phyloP scores from a whole-genome alignment of 345 rosid species.

The Boechera divaricarpa region DNA sequence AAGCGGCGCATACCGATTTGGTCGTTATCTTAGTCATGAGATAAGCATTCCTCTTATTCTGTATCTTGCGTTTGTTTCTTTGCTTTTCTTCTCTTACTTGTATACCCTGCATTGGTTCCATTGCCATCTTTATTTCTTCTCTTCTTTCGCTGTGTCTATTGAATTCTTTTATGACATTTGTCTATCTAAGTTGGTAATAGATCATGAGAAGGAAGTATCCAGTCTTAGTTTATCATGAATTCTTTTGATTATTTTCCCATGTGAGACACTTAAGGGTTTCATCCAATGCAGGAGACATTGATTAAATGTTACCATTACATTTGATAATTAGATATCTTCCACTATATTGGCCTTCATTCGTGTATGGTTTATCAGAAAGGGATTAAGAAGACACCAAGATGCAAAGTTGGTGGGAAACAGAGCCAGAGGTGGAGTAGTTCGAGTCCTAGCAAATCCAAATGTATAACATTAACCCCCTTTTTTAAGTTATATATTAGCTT shows the following conservation, averaged over 20 bases:
- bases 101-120: background rate
- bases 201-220: background rate
- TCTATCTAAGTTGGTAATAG: conserved; percentile 15
- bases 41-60: conserved; percentile 12
- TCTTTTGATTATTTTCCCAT: background rate
- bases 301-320: background rate
- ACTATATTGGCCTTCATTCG: background rate
- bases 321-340: background rate
- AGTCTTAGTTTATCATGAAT: background rate
- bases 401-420: conserved; percentile 42
- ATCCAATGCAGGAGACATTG: background rate
- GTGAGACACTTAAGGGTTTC: conserved; percentile 8
- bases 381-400: conserved; percentile 50
- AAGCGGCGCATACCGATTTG: background rate
- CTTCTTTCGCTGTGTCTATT: background rate
- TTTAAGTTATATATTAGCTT: conserved; percentile 22
- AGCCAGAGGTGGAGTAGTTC: conserved; percentile 63
- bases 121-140: background rate
- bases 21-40: conserved; percentile 1
- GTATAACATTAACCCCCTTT: conserved; percentile 57
- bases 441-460: conserved; percentile 69
- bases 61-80: background rate
- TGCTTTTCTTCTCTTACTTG: background rate
- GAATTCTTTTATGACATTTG: background rate
- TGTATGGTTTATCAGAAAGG: conserved; percentile 38